Conservation (phyloP, 257 asterid genomes). For the Ophiorrhiza pumila region DNA sequence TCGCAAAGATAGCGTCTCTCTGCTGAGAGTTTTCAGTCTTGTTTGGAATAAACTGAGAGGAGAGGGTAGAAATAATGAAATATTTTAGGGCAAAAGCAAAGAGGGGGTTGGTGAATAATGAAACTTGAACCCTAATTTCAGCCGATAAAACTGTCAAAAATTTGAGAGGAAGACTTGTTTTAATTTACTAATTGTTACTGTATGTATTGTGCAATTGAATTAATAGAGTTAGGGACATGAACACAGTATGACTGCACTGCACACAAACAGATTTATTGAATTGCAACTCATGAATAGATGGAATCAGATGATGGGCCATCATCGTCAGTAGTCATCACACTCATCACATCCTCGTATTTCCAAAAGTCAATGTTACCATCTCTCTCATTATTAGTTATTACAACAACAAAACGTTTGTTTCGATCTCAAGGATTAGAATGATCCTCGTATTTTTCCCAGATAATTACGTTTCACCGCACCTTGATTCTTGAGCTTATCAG, state of each 20-base stretch:
- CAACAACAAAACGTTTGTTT: not conserved
- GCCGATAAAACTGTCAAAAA: too few relatives aligned
- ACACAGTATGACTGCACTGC: constrained; percentile 2
- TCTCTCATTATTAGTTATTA: not conserved
- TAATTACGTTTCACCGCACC: not conserved
- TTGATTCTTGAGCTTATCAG: not conserved
- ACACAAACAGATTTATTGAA: constrained; percentile 1
- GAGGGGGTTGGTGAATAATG: not conserved
- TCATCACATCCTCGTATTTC: constrained; percentile 12
- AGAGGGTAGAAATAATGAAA: not conserved
- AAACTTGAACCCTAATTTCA: not conserved
- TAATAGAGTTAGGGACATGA: not conserved
- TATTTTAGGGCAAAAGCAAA: not conserved
- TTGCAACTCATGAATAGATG: not conserved
- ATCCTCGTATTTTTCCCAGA: too few relatives aligned
- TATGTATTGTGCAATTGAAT: not conserved
- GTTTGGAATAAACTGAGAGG: not conserved
- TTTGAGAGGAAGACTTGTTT: too few relatives aligned
- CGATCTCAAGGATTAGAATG: too few relatives aligned
- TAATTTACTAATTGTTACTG: too few relatives aligned
- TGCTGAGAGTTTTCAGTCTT: not conserved
- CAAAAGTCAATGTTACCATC: constrained; percentile 6
- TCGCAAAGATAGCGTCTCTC: not conserved
- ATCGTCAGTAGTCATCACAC: constrained; percentile 6
- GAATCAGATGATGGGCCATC: constrained; percentile 8